phyloP scores from a whole-genome alignment of 148 eudicot species.

The Chenopodium berlandieri region DNA sequence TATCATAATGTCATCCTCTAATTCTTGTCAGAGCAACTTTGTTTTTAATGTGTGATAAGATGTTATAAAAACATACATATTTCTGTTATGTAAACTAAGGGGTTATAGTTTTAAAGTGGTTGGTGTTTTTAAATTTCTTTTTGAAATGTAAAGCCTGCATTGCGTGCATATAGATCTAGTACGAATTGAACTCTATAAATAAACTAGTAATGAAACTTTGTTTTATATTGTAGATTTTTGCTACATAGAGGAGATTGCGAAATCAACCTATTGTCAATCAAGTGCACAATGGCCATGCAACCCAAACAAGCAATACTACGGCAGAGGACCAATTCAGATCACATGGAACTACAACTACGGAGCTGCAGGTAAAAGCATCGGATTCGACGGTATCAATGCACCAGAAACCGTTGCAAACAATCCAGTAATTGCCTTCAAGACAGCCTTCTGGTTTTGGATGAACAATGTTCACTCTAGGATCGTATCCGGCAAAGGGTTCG shows the following conservation, averaged over 20 bases:
- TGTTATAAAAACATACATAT: too few species aligned
- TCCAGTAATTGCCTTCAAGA: constrained; percentile 30
- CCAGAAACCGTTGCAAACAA: constrained; percentile 42
- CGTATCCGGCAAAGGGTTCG: constrained; percentile 34
- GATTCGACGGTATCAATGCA: constrained; percentile 44
- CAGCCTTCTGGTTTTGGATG: constrained; percentile 53
- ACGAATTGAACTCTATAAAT: too few species aligned
- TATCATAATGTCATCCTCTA: too few species aligned
- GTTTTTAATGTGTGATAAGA: too few species aligned
- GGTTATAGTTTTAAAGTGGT: too few species aligned
- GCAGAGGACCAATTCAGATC: constrained; percentile 42
- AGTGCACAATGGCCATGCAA: constrained; percentile 39
- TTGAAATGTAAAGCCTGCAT: too few species aligned
- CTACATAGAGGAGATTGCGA: constrained; percentile 46
- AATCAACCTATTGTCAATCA: constrained; percentile 41
- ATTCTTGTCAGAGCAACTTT: too few species aligned
- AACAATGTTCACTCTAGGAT: constrained; percentile 34
- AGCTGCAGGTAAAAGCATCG: constrained; percentile 41
- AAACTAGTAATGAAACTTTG: too few species aligned
- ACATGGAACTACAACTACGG: constrained; percentile 55
- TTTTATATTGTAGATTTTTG: constrained; percentile 41
- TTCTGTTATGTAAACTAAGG: too few species aligned
- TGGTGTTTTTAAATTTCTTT: too few species aligned
- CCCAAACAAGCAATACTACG: constrained; percentile 34
- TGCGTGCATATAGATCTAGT: too few species aligned